phyloP scores from a whole-genome alignment of 176 grass and related monocot species.

The Alopecurus myosuroides region DNA sequence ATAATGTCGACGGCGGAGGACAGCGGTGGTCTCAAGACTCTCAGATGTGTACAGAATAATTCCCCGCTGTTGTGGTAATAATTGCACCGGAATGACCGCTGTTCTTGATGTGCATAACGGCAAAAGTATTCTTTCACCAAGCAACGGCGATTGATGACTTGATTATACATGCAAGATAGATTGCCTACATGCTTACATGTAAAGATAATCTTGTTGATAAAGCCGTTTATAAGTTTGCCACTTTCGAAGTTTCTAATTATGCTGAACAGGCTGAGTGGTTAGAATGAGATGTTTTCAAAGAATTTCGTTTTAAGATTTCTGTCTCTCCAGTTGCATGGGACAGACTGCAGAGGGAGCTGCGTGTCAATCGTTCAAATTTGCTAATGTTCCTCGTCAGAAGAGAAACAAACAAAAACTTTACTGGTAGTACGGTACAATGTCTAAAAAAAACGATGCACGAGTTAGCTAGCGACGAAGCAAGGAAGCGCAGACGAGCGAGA shows the following conservation, averaged over 20 bases:
- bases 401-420: background rate
- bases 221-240: background rate
- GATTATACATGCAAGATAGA: background rate
- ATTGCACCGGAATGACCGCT: background rate
- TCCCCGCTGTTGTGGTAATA: slow-evolving; percentile 2
- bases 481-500: slow-evolving; percentile 7
- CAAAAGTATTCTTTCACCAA: background rate
- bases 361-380: background rate
- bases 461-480: background rate
- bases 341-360: background rate
- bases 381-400: background rate
- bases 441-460: background rate
- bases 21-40: background rate
- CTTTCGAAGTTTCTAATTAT: background rate
- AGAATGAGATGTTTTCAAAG: background rate
- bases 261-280: background rate
- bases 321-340: background rate
- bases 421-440: background rate
- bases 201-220: background rate
- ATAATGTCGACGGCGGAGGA: background rate
- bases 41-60: slow-evolving; percentile 15
- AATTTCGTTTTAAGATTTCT: background rate
- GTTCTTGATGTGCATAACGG: slow-evolving; percentile 1
- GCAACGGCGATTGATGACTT: background rate
- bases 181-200: background rate